phyloP scores from a whole-genome alignment of 1,284 basidiomycete genomes.

The Ganoderma meredithae region DNA sequence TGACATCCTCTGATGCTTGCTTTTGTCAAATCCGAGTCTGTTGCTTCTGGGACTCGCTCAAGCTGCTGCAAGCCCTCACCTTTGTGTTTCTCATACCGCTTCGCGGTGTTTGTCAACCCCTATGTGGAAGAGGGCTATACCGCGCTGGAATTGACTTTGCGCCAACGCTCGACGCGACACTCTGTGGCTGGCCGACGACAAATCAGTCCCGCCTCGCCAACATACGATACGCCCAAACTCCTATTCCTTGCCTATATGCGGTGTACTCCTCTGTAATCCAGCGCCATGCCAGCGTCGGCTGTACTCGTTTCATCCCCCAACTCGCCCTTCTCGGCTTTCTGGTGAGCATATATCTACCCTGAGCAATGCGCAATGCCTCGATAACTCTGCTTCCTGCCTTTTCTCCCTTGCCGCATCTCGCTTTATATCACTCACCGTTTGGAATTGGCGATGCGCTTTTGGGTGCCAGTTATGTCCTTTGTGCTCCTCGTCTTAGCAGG shows the following conservation, averaged over 20 bases:
- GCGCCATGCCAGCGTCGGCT: background rate
- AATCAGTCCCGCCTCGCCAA: background rate
- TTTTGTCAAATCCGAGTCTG: no score
- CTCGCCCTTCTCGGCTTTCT: background rate
- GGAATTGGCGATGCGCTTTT: background rate
- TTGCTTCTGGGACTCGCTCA: no score
- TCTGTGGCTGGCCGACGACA: slow-evolving; percentile 4
- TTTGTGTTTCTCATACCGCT: background rate
- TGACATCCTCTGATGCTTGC: background rate
- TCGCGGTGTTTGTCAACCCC: background rate
- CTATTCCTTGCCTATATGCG: background rate
- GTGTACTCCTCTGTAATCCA: background rate
- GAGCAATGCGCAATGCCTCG: background rate
- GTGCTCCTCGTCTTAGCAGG: background rate
- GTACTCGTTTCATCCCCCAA: background rate
- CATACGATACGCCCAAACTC: slow-evolving; percentile 6
- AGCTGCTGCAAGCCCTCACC: background rate
- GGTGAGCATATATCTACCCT: background rate
- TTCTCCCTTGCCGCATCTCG: background rate
- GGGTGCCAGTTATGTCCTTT: background rate
- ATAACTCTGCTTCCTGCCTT: background rate
- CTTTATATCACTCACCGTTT: background rate
- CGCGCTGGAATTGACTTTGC: slow-evolving; percentile 4
- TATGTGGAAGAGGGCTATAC: background rate
- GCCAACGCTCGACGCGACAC: background rate